phyloP scores from a whole-genome alignment of 257 asterid genomes.

The Nicotiana obtusifolia region DNA sequence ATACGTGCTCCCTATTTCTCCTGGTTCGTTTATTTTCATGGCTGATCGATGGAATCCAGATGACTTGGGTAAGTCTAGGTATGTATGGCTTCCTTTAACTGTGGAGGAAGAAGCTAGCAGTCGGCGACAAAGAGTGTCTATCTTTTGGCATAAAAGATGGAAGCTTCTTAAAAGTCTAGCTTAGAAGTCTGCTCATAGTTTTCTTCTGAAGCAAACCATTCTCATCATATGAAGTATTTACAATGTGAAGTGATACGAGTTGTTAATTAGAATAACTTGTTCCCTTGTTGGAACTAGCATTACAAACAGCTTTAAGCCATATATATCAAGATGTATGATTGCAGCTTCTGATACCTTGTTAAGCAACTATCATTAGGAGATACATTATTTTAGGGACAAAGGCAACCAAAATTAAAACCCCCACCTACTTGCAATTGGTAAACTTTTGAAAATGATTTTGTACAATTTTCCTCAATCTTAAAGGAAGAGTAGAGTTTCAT shows the following conservation, averaged over 20 bases:
- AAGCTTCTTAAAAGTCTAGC: constrained; percentile 24
- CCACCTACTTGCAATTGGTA: neutral
- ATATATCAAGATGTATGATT: constrained; percentile 3
- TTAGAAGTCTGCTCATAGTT: neutral
- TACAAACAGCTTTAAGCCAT: neutral
- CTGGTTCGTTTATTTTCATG: constrained; percentile 55
- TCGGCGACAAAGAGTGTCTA: constrained; percentile 50
- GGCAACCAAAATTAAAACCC: neutral
- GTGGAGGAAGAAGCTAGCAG: constrained; percentile 34
- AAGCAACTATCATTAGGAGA: too few species aligned
- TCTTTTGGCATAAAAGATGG: constrained; percentile 74
- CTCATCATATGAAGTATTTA: neutral
- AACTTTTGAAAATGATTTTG: neutral
- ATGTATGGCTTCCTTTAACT: constrained; percentile 66
- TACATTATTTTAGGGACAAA: neutral
- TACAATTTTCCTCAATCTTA: neutral
- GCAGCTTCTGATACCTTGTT: neutral
- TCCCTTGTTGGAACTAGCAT: neutral
- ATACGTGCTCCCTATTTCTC: constrained; percentile 52
- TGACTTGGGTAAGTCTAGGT: constrained; percentile 60
- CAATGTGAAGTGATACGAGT: neutral
- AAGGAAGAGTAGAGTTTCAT: neutral
- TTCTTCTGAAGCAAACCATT: neutral
- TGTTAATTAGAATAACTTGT: neutral
- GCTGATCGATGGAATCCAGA: constrained; percentile 73